Evolutionary conservation across 768 basidiomycete genomes (phyloP).

Genomic region (Mycena kentingensis): DNA sequence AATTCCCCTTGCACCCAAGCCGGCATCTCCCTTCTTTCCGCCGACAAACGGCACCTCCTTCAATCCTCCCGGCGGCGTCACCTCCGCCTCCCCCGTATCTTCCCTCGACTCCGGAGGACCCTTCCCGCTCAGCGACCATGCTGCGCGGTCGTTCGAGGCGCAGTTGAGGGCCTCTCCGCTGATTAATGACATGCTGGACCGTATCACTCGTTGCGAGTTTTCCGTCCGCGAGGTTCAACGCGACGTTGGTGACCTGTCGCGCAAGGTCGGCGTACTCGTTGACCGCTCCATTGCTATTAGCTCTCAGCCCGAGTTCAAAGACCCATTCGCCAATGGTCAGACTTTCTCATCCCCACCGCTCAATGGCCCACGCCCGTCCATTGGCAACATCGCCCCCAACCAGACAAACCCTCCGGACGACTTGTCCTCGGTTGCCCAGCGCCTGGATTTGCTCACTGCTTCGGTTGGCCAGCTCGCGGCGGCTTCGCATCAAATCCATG

Average conservation of each 20-base stretch:
- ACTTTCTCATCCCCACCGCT: slow-evolving; percentile 36
- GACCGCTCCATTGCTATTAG: slow-evolving; percentile 58
- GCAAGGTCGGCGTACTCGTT: slow-evolving; percentile 75
- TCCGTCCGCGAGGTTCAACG: slow-evolving; percentile 72
- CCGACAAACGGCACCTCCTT: slow-evolving; percentile 40
- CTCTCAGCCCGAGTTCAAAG: slow-evolving; percentile 75
- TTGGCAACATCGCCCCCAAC: slow-evolving; percentile 71
- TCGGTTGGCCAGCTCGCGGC: slow-evolving; percentile 86
- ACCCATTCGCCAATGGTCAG: slow-evolving; percentile 65
- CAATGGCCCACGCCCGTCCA: slow-evolving; percentile 60
- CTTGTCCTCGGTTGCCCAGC: slow-evolving; percentile 73
- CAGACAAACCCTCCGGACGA: slow-evolving; percentile 70
- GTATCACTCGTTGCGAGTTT: slow-evolving; percentile 70
- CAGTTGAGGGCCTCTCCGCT: slow-evolving; percentile 77
- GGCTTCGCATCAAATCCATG: slow-evolving; percentile 69
- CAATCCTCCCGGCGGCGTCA: slow-evolving; percentile 46
- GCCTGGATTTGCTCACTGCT: slow-evolving; percentile 75
- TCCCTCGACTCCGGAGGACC: slow-evolving; percentile 77
- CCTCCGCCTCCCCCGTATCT: slow-evolving; percentile 76
- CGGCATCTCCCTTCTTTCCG: slow-evolving; percentile 38
- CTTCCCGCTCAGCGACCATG: slow-evolving; percentile 52
- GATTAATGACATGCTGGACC: slow-evolving; percentile 75
- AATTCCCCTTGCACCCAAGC: slow-evolving; percentile 36
- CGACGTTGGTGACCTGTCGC: slow-evolving; percentile 71
- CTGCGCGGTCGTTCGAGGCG: slow-evolving; percentile 57